Evolutionary conservation across 1,139 yeast genomes (phyloP).

Genomic region (Candida albicans): DNA sequence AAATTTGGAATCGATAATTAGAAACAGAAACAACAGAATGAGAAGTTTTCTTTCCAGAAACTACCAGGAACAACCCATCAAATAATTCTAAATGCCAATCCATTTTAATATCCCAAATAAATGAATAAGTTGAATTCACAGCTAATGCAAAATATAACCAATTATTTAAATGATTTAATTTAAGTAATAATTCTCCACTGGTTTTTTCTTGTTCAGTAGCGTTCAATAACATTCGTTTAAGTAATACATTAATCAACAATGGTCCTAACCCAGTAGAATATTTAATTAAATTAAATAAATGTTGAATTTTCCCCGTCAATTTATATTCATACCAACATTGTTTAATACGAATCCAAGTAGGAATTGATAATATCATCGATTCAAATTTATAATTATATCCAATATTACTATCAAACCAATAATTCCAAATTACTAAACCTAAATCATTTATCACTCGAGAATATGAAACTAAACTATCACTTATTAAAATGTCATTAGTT

Average conservation of each 20-base stretch:
- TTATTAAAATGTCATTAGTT: slow-evolving; percentile 74
- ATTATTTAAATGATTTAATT: slow-evolving; percentile 16
- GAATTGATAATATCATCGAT: slow-evolving; percentile 53
- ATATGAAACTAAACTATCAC: slow-evolving; percentile 82
- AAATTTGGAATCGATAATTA: slow-evolving; percentile 5
- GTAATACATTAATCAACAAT: slow-evolving; percentile 46
- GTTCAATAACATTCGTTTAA: slow-evolving; percentile 24
- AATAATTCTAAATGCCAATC: slow-evolving; percentile 84
- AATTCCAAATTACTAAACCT: slow-evolving; percentile 44
- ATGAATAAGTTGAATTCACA: slow-evolving; percentile 73
- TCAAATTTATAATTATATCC: slow-evolving; percentile 42
- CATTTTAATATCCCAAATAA: slow-evolving; percentile 82
- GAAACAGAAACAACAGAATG: too few species aligned
- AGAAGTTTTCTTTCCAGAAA: neutral
- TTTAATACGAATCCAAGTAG: slow-evolving; percentile 68
- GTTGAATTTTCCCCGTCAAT: slow-evolving; percentile 49
- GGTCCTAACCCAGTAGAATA: slow-evolving; percentile 71
- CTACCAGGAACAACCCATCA: slow-evolving; percentile 20
- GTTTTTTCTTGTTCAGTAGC: slow-evolving; percentile 9
- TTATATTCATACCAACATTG: slow-evolving; percentile 78
- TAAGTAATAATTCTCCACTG: slow-evolving; percentile 13
- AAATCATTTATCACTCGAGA: slow-evolving; percentile 74
- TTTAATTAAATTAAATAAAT: slow-evolving; percentile 70
- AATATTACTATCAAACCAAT: slow-evolving; percentile 25
- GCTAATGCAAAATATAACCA: slow-evolving; percentile 56